Base-by-base conservation (phyloP, 1,139 yeast genomes). In the Suhomyces kunorum region DNA sequence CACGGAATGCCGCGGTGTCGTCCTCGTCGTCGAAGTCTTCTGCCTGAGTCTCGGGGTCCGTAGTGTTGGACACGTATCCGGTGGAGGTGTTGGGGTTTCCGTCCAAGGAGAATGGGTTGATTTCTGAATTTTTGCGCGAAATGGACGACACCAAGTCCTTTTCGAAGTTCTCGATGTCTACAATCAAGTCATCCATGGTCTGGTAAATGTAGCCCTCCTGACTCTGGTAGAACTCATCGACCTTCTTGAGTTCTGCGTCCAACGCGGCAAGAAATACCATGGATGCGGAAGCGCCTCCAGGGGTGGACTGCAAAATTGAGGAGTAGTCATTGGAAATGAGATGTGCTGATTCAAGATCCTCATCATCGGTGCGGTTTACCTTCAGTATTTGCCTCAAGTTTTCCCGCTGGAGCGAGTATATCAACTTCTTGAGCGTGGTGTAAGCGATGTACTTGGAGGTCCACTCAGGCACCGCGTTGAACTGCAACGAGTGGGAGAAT, bases 381-480 rank as follows among this genome's bases (percentile, higher is more conserved):
- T 27, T 25, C 35, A 31, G 42, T 24, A 32, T 35, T 14, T 60
- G 58, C 23, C 73, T 60, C 36, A 81, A 56, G 26, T 72, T 69
- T 43, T 78, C 80, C 37, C 85, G 68, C 55, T 82, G 87, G 23
- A 83, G 64, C n/a, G 82, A 71, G 54, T 82, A 83, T 24, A 81
- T 78, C 36, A 78, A 63, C 56, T 81, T 80, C 56, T 83, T 83
- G 47, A 83, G 63, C 5, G 81, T 76, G 12, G 83, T 74, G 54
- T 83, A 83, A 40, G 84, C 80, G 51, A 83, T 69, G 53, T 83
- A 83, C 56, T 80, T 78, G 33, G 81, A 80, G 41, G 83, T 78
- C 89, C 89, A 83, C 59, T 82, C 88, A 3, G 89, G 88, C 7
- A 83, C 88, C 32, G 87, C 83, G 54, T 83, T 83, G 53, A 82